Evolutionary conservation across 192 early-diverging fungal genomes (phyloP), one percentile per base, ranked within the genome.

Genomic region (Linnemannia hyalina): DNA sequence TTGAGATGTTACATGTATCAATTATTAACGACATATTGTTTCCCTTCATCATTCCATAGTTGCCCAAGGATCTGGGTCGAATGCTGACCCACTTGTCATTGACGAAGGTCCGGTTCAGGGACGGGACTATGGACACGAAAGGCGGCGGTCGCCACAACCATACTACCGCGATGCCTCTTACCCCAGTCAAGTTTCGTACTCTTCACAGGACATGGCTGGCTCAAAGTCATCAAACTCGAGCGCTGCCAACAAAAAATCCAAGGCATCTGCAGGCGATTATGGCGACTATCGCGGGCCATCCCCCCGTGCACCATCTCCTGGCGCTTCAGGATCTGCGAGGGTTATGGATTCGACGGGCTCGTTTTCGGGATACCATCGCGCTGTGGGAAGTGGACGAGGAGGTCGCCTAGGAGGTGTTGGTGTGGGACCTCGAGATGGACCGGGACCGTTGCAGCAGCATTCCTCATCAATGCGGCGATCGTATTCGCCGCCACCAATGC

Each of bases 1-100:
- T 52, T 52, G 49, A 20, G 49, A 6, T 52, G 57, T 38, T 41
- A 18, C 10, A 35, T 52, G 47, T 72, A 72, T 36, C 35, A n/a
- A 72, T 3, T 18, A 54, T 10, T 47, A 26, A 42, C 72, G 15
- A 46, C 44, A 22, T 73, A n/a, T 63, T 63, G 3, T 22, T 75
- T 38, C 32, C 46, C 22, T 57, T 63, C 18, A 6, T 60, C 38
- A 38, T 11, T 52, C 52, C 29, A 32, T 47, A 47, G 44, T 73
- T 18, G 40, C 72, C 44, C 23, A 47, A 20, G 78, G 72, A 7
- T n/a, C 72, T 40, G 78, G 72, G 36, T 65, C 78, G 18, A 74
- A 71, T 44, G 57, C 73, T 32, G 71, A 80, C n/a, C 71, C 78
- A 0, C 7, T 80, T 15, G 49, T 49, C 23, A 80, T 80, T 69